Evolutionary conservation across 148 eudicot species (phyloP), one percentile per base, ranked within the genome.

Genomic region (Rhododendron kiyosumense): DNA sequence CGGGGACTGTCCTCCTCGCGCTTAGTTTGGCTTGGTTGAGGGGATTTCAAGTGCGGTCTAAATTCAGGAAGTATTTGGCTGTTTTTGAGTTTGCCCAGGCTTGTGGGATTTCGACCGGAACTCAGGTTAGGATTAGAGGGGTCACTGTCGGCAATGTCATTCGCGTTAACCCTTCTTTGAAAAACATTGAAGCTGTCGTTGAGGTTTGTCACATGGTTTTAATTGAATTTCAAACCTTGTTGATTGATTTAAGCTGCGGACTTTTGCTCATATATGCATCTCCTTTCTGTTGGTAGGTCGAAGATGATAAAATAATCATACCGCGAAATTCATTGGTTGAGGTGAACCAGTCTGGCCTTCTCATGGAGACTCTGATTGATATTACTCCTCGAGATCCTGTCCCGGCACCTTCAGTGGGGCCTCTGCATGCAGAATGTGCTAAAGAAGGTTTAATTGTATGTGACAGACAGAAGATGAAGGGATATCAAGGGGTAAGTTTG

Each of bases 291-390:
- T 92, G 86, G 85, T 82, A 96, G 99, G 93, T 96, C 80, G 98
- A 95, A 90, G 98, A 96, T 90, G 99, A 94, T 82, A 96, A 95
- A 86, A 89, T 92, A 30, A 92, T 95, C 80, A 95, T 96, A 81
- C 99, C 99, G 0, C 90, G 92, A 84, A 96, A 96, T 86, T 96
- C 99, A 84, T 78, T 94, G 79, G 87, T 96, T 61, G 99, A 96
- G 89, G 98, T 96, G 86, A 96, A 96, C 89, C 99, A 95, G 73
- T 96, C 99, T 77, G 99, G 99, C 49, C 98, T 96, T 82, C 95
- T 96, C 84, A 96, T 96, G 99, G 99, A 96, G 90, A 96, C 96
- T 48, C 87, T 95, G 89, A 96, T 96, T 86, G 99, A 96, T 81
- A 93, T 96, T 86, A 96, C 97, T 15, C 99, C 99, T 15, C 91